Evolutionary conservation across 768 basidiomycete species (phyloP), one percentile per base, ranked within the genome.

Genomic region (Stropharia rugosoannulata): DNA sequence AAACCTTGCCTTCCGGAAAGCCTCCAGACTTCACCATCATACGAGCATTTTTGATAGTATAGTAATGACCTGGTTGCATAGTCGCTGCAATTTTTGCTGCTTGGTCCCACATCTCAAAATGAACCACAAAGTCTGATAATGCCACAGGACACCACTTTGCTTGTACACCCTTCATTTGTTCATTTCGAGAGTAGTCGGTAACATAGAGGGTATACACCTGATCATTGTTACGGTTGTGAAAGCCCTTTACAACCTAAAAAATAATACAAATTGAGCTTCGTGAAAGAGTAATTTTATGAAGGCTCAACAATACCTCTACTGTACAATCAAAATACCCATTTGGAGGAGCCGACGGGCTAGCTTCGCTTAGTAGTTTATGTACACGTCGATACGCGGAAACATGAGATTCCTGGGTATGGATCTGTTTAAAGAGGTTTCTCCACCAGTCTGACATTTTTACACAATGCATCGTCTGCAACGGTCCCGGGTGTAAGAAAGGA

Each of bases 241-340:
- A 72, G 8, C 71, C 76, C 49, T 78, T 67, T 9, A 87, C 55
- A 16, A 88, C 73, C 87, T 88, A 39, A 12, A 19, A 47, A 37
- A 50, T 41, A 51, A 22, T 15, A 48, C 6, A 47, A 22, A 22
- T 22, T 18, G 27, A 49, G 18, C 25, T 29, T 37, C 46, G 5
- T n/a, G 40, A 27, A 16, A 19, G 1, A 35, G 39, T n/a, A 36
- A 35, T 6, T 32, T 18, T n/a, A 51, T n/a, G 18, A 39, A 43
- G 5, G 38, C 15, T 46, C 10, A 32, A 41, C 36, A 43, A 73
- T 58, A 86, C 86, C 75, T 87, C 81, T 13, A 84, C 74, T 0
- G 82, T 85, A 46, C 85, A 86, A 52, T 87, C 75, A 64, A 87
- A 86, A 65, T 77, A 87, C 1, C 82, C 81, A 18, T 57, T 48